phyloP scores from a whole-genome alignment of 2,329 filamentous ascomycete species.

The Penicillium hesseltinei region DNA sequence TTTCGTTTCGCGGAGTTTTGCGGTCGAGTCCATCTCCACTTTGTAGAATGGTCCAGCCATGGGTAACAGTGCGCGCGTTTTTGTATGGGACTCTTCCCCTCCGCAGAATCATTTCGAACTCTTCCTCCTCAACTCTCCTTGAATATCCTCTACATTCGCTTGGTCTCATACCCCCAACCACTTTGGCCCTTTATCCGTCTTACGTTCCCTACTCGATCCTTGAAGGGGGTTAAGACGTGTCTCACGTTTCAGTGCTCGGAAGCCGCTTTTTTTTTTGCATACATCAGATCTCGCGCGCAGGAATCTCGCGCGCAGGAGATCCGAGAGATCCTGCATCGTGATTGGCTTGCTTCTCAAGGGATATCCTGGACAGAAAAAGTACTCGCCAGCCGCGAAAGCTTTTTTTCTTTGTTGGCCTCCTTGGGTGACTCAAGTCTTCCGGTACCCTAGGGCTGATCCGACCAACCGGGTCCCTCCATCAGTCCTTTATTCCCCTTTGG shows the following conservation, averaged over 20 bases:
- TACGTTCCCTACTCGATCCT: background rate
- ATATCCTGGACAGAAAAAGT: background rate
- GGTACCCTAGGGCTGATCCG: background rate
- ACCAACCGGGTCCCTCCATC: constrained; percentile 1
- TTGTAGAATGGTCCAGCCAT: background rate
- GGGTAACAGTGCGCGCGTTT: background rate
- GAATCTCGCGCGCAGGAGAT: constrained; percentile 14
- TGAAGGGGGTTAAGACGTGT: constrained; percentile 10
- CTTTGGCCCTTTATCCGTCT: background rate
- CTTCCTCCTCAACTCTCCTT: background rate
- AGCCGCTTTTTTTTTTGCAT: constrained; percentile 11
- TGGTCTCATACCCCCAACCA: background rate
- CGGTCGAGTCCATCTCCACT: constrained; percentile 1
- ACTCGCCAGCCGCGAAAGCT: constrained; percentile 5
- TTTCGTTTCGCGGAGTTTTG: background rate
- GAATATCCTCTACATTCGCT: background rate
- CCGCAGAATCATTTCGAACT: background rate
- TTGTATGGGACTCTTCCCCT: constrained; percentile 7
- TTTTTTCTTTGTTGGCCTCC: constrained; percentile 5
- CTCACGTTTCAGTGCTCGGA: constrained; percentile 10
- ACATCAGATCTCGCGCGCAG: constrained; percentile 16
- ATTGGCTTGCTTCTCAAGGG: constrained; percentile 8
- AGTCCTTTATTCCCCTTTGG: constrained; percentile 1
- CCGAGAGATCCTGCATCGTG: background rate
- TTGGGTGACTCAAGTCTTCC: constrained; percentile 4